Base-by-base conservation (phyloP, 306 rosid species). In the Chamaecrista fasciculata region DNA sequence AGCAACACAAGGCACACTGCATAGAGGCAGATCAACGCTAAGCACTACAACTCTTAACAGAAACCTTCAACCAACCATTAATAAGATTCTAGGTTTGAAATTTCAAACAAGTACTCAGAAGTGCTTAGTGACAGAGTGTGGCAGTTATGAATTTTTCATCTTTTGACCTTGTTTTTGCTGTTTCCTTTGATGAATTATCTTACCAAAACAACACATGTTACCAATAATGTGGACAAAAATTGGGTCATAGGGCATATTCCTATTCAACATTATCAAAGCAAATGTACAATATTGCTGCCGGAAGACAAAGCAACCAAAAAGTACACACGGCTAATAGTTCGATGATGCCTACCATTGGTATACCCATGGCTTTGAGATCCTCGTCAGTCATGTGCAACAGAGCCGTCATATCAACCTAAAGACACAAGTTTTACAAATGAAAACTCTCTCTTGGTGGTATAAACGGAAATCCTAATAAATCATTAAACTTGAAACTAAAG, bases 361-460 rank as follows among this genome's bases (percentile, higher is more conserved):
- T 89, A 53, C 99, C 95, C 86, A 95, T 79, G 56, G 82, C 99
- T 89, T 95, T 95, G 77, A 95, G 91, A 79, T 95, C 99, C n/a
- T 95, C 96, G 57, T 95, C 99, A 62, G 88, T 85, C 99, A 95
- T 95, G 76, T 95, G 99, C 75, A 82, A 71, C 66, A 95, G 97
- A 53, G 97, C 99, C 37, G 97, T 74, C 99, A 95, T 89, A 75
- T 95, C 99, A 84, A 95, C 91, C 99, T 95, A 81, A 49, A 79
- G n/a, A 79, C 67, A 78, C 58, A 55, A 36, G 23, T 73, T 73
- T 60, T 56, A 60, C 33, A 51, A 11, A 70, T 43, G 74, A 51
- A 40, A 48, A 51, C 31, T 25, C 23, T 23, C 61, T 66, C 75
- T 19, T 20, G 69, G 49, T 34, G 31, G 24, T 11, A 51, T 34